phyloP scores from a whole-genome alignment of 2,329 filamentous ascomycete species.

The Lasiodiplodia sp. region DNA sequence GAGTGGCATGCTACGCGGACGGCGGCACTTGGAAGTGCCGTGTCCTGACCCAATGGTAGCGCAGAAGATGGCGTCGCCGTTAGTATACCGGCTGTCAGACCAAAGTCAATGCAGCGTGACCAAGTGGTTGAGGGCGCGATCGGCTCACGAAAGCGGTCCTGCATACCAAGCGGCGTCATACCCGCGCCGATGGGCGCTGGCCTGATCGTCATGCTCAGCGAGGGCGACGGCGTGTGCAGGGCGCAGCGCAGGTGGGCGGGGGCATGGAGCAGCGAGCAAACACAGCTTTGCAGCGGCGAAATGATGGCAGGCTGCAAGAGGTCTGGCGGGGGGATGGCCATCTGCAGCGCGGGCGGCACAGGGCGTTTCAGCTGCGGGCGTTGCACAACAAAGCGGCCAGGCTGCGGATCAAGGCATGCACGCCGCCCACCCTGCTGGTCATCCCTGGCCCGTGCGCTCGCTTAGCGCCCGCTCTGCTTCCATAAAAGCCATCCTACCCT shows the following conservation, averaged over 20 bases:
- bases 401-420: slow-evolving; percentile 18
- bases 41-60: not conserved
- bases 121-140: not conserved
- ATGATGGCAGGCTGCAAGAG: slow-evolving; percentile 21
- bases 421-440: slow-evolving; percentile 9
- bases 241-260: not conserved
- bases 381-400: slow-evolving; percentile 19
- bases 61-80: not conserved
- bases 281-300: slow-evolving; percentile 17
- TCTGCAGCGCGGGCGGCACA: slow-evolving; percentile 16
- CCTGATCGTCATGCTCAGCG: slow-evolving; percentile 1
- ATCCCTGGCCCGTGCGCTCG: slow-evolving; percentile 12
- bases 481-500: slow-evolving; percentile 20
- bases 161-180: not conserved
- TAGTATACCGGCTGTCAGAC: not conserved
- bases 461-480: slow-evolving; percentile 14
- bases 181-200: not conserved
- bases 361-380: slow-evolving; percentile 22
- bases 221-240: slow-evolving; percentile 2
- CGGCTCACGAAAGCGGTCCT: not conserved
- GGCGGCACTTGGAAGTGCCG: not conserved
- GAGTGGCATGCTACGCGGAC: not conserved
- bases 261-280: not conserved
- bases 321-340: not conserved
- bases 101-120: not conserved